Evolutionary conservation across 1,284 basidiomycete genomes (phyloP).

Genomic region (Leccinum brunneo-olivaceum): DNA sequence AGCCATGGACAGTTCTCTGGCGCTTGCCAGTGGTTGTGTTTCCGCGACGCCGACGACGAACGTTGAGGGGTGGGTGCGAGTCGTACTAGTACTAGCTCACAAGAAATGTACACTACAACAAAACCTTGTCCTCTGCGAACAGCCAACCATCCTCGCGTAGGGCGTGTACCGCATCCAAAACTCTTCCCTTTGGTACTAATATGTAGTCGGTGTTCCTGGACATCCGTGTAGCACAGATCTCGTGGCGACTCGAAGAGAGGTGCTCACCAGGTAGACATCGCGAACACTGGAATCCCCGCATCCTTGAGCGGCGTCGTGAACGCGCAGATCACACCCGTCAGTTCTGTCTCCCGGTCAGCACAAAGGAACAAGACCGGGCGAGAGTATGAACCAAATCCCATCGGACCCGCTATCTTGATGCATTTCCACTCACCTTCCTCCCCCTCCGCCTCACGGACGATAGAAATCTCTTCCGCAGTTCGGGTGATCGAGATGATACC

Average conservation of each 20-base stretch:
- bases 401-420: slow-evolving; percentile 58
- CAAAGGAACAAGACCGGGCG: not conserved
- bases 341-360: slow-evolving; percentile 29
- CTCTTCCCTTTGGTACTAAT: slow-evolving; percentile 42
- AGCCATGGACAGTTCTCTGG: slow-evolving; percentile 11
- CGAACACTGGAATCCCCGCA: slow-evolving; percentile 54
- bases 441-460: slow-evolving; percentile 42
- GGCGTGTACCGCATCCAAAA: slow-evolving; percentile 35
- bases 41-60: slow-evolving; percentile 5
- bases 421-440: slow-evolving; percentile 47
- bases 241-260: not conserved
- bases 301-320: slow-evolving; percentile 52
- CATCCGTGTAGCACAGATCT: slow-evolving; percentile 1
- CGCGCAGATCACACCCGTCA: slow-evolving; percentile 55
- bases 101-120: no score
- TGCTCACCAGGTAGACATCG: slow-evolving; percentile 62
- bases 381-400: slow-evolving; percentile 51
- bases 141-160: slow-evolving; percentile 46
- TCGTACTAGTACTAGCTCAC: no score
- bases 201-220: slow-evolving; percentile 60
- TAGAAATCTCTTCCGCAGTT: slow-evolving; percentile 54
- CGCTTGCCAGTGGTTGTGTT: slow-evolving; percentile 11
- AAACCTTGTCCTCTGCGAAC: slow-evolving; percentile 21
- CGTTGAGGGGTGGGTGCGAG: not conserved
- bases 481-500: slow-evolving; percentile 53